phyloP scores from a whole-genome alignment of 2,329 filamentous ascomycete species.

The Fusarium staphyleae region DNA sequence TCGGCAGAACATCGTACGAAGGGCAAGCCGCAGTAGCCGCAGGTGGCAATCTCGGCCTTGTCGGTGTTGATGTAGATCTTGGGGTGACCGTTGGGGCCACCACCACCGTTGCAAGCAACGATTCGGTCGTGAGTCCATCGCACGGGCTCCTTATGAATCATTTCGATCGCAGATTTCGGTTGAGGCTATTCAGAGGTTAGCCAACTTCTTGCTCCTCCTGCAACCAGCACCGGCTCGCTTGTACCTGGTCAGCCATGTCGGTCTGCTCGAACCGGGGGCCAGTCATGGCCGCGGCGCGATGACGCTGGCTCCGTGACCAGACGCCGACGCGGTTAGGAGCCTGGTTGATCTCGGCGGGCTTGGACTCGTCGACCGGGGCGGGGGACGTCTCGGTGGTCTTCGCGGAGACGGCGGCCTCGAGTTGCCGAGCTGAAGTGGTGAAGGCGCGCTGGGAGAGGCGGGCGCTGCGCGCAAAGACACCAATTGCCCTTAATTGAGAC shows the following conservation, averaged over 20 bases:
- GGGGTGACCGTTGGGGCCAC: slow-evolving; percentile 88
- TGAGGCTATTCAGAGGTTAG: slow-evolving; percentile 69
- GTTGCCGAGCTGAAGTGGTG: slow-evolving; percentile 55
- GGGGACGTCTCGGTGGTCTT: slow-evolving; percentile 52
- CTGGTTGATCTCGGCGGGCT: slow-evolving; percentile 67
- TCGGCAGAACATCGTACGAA: slow-evolving; percentile 71
- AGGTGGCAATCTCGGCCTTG: slow-evolving; percentile 90
- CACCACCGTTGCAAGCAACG: slow-evolving; percentile 91
- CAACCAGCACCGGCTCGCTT: slow-evolving; percentile 37
- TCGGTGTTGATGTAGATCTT: slow-evolving; percentile 97
- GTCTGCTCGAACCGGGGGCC: slow-evolving; percentile 98
- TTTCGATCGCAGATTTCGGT: slow-evolving; percentile 87
- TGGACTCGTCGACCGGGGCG: slow-evolving; percentile 52
- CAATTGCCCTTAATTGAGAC: slow-evolving; percentile 56
- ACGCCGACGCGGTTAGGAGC: slow-evolving; percentile 83
- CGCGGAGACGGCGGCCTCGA: slow-evolving; percentile 53
- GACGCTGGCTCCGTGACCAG: slow-evolving; percentile 88
- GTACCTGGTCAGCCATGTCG: slow-evolving; percentile 88
- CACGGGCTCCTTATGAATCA: slow-evolving; percentile 96
- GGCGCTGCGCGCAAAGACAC: slow-evolving; percentile 53
- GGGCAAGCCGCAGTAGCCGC: slow-evolving; percentile 92
- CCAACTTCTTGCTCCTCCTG: slow-evolving; percentile 8
- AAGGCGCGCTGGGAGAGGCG: slow-evolving; percentile 57
- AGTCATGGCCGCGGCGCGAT: slow-evolving; percentile 83
- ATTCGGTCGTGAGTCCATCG: slow-evolving; percentile 84